These are phyloP conservation scores for Elsinoe australis DNA, from an alignment of 2,329 filamentous ascomycete species.

Conservation along the genomic window DNA sequence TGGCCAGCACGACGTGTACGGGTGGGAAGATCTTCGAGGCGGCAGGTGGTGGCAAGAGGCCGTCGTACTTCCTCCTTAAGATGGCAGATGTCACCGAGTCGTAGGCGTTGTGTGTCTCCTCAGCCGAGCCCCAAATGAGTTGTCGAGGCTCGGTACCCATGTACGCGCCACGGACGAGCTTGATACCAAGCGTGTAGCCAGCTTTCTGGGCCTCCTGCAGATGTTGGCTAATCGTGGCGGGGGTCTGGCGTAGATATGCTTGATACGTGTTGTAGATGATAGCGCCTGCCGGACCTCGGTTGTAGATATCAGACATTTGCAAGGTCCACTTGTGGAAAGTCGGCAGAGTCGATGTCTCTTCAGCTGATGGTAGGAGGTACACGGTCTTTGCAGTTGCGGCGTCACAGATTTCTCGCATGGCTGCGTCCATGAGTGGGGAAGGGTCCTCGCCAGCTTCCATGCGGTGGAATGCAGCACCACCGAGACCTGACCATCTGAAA, in stretches of 20 bases:
- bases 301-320: slow-evolving; percentile 68
- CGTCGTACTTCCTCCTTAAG: slow-evolving; percentile 55
- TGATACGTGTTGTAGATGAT: slow-evolving; percentile 65
- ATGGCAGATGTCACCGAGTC: slow-evolving; percentile 62
- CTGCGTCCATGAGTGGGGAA: slow-evolving; percentile 55
- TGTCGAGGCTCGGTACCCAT: slow-evolving; percentile 43
- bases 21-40: slow-evolving; percentile 33
- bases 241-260: slow-evolving; percentile 47
- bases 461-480: slow-evolving; percentile 60
- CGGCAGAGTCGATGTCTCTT: slow-evolving; percentile 69
- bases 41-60: slow-evolving; percentile 41
- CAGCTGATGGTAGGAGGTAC: slow-evolving; percentile 73
- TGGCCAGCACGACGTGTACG: slow-evolving; percentile 63
- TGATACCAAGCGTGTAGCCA: slow-evolving; percentile 48
- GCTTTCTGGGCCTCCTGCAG: slow-evolving; percentile 40
- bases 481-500: slow-evolving; percentile 69
- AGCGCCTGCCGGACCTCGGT: slow-evolving; percentile 48
- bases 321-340: slow-evolving; percentile 78
- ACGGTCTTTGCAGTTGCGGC: slow-evolving; percentile 63
- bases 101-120: slow-evolving; percentile 55
- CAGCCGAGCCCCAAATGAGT: slow-evolving; percentile 48
- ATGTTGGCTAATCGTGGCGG: slow-evolving; percentile 38
- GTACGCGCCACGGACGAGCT: slow-evolving; percentile 52
- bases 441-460: slow-evolving; percentile 57
- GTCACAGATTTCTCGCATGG: slow-evolving; percentile 67